phyloP scores from a whole-genome alignment of 1,284 basidiomycete species.

The Meripilus lineatus region DNA sequence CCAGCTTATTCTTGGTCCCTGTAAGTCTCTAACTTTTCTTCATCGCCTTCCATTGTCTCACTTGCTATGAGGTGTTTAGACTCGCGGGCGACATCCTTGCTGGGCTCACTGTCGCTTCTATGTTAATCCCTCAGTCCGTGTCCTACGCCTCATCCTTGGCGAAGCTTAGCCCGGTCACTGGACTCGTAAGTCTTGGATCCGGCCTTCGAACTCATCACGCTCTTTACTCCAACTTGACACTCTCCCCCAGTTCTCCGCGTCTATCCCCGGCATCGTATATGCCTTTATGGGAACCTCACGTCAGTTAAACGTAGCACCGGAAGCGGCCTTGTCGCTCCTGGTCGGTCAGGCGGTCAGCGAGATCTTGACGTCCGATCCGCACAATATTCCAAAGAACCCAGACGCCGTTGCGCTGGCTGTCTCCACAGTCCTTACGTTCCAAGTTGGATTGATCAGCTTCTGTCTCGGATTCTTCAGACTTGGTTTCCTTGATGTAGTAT shows the following conservation, averaged over 20 bases:
- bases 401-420: constrained; percentile 61
- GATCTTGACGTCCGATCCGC: constrained; percentile 57
- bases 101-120: constrained; percentile 83
- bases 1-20: constrained; percentile 73
- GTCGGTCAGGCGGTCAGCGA: constrained; percentile 83
- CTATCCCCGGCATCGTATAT: constrained; percentile 79
- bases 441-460: constrained; percentile 87
- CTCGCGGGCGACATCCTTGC: constrained; percentile 80
- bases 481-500: constrained; percentile 92
- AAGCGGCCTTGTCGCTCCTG: constrained; percentile 85
- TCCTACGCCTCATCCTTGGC: constrained; percentile 89
- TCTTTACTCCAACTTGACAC: no score
- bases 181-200: constrained; percentile 58
- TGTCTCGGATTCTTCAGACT: constrained; percentile 83
- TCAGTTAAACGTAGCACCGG: constrained; percentile 84
- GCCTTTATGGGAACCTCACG: constrained; percentile 82
- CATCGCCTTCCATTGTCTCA: background rate
- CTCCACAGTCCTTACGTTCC: constrained; percentile 76
- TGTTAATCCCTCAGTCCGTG: constrained; percentile 90
- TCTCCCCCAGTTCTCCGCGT: constrained; percentile 71
- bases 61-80: constrained; percentile 33
- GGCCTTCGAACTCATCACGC: background rate
- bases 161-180: constrained; percentile 75
- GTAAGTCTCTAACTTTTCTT: constrained; percentile 37
- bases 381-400: constrained; percentile 43